Conservation (phyloP, 2,329 filamentous ascomycete genomes). For the Apiospora pterosperma region DNA sequence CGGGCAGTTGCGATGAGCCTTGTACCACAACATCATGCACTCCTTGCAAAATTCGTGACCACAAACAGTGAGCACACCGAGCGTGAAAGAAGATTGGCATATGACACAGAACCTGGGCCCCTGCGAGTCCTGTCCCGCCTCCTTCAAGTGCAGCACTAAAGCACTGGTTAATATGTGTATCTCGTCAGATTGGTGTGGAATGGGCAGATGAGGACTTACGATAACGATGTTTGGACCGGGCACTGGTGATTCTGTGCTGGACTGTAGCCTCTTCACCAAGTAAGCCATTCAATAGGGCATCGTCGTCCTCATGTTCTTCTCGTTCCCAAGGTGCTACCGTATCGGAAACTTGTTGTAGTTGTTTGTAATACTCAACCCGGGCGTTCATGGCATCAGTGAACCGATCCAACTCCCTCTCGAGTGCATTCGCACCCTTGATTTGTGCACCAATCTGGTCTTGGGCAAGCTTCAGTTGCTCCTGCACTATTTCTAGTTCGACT, state of each 20-base stretch:
- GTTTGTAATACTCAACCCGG: slow-evolving; percentile 84
- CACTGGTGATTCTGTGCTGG: slow-evolving; percentile 55
- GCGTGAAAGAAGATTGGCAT: slow-evolving; percentile 71
- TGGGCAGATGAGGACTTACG: slow-evolving; percentile 33
- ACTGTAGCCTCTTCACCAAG: slow-evolving; percentile 46
- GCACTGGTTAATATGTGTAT: background rate
- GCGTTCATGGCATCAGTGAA: slow-evolving; percentile 80
- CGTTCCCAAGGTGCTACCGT: slow-evolving; percentile 74
- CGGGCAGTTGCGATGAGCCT: slow-evolving; percentile 71
- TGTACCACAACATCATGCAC: slow-evolving; percentile 79
- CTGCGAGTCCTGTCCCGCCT: slow-evolving; percentile 58
- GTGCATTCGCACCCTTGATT: slow-evolving; percentile 39
- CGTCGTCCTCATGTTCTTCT: slow-evolving; percentile 45
- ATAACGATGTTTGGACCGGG: slow-evolving; percentile 75
- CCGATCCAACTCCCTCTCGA: slow-evolving; percentile 70
- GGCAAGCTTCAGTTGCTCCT: slow-evolving; percentile 57
- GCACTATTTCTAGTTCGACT: slow-evolving; percentile 63
- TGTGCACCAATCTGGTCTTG: slow-evolving; percentile 52
- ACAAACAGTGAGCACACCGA: slow-evolving; percentile 81
- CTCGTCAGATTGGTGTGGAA: background rate
- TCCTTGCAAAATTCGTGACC: slow-evolving; percentile 91
- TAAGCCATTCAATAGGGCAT: slow-evolving; percentile 34
- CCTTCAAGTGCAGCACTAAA: slow-evolving; percentile 51
- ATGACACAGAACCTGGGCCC: slow-evolving; percentile 77
- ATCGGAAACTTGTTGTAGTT: slow-evolving; percentile 88